These are phyloP conservation scores for Akanthomyces uredinophilus DNA, from an alignment of 2,329 filamentous ascomycete genomes.

Conservation along the genomic window DNA sequence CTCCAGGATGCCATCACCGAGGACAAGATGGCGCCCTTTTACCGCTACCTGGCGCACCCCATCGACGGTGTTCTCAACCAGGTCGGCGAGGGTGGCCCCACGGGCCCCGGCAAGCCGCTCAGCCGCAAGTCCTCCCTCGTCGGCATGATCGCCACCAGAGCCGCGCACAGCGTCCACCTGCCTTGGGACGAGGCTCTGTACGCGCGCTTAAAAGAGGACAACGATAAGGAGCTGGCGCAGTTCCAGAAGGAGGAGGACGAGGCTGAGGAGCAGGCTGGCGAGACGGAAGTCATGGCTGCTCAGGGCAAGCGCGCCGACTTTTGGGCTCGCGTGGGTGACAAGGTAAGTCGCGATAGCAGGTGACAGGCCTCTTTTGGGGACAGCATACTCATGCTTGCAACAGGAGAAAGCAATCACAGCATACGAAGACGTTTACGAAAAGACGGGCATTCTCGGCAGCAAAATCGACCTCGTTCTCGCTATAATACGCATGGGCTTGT, in stretches of 20 bases:
- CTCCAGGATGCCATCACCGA: conserved; percentile 78
- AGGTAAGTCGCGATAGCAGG: conserved; percentile 51
- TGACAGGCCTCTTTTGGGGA: no score
- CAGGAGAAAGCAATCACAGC: conserved; percentile 91
- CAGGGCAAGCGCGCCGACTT: conserved; percentile 94
- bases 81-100: conserved; percentile 57
- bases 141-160: conserved; percentile 70
- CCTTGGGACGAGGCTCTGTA: conserved; percentile 92
- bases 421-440: conserved; percentile 91
- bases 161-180: conserved; percentile 60
- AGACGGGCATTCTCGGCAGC: conserved; percentile 92
- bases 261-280: conserved; percentile 90
- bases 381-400: conserved; percentile 17
- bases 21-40: conserved; percentile 83
- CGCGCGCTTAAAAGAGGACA: conserved; percentile 67
- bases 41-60: conserved; percentile 78
- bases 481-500: conserved; percentile 90
- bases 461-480: conserved; percentile 97
- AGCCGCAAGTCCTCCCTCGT: conserved; percentile 65
- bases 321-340: conserved; percentile 92
- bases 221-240: conserved; percentile 69
- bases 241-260: conserved; percentile 88
- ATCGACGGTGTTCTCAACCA: conserved; percentile 76
- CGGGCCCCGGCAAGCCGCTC: conserved; percentile 50
- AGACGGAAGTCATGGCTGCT: conserved; percentile 89